These are phyloP conservation scores for Neonectria magnoliae DNA, from an alignment of 2,329 filamentous ascomycete species.

Conservation along the genomic window DNA sequence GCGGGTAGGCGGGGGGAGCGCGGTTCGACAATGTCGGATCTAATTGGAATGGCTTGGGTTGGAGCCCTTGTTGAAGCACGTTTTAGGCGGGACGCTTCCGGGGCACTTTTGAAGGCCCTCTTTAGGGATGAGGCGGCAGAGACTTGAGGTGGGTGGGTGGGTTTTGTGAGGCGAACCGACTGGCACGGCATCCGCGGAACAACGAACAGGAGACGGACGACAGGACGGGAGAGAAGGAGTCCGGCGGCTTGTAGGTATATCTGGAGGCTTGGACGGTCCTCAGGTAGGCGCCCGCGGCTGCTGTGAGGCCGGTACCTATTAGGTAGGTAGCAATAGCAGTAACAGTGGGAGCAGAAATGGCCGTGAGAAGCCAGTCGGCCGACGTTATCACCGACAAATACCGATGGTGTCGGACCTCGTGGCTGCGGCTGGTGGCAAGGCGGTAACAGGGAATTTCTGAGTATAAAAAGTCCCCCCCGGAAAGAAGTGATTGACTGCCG, in stretches of 20 bases:
- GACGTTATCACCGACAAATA: neutral
- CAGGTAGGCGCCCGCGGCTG: neutral
- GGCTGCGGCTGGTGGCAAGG: neutral
- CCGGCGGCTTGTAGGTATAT: neutral
- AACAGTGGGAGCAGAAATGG: neutral
- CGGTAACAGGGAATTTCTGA: neutral
- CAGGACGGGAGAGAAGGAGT: neutral
- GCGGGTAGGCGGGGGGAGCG: neutral
- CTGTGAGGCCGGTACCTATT: neutral
- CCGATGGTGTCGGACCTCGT: neutral
- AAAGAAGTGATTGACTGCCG: neutral
- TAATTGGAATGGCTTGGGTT: neutral
- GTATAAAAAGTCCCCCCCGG: neutral
- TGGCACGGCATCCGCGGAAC: neutral
- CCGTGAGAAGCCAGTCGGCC: neutral
- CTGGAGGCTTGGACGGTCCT: neutral
- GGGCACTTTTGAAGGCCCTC: constrained; percentile 6
- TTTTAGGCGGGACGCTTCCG: constrained; percentile 3
- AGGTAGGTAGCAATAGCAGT: neutral
- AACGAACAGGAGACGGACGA: neutral
- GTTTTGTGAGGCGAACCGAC: constrained; percentile 4
- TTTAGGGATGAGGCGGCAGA: constrained; percentile 2
- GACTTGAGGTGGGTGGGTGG: constrained; percentile 1
- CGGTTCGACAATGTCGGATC: neutral
- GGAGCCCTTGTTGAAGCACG: neutral